Base-by-base conservation (phyloP, 164 flowering plant species). In the Protea cynaroides region DNA sequence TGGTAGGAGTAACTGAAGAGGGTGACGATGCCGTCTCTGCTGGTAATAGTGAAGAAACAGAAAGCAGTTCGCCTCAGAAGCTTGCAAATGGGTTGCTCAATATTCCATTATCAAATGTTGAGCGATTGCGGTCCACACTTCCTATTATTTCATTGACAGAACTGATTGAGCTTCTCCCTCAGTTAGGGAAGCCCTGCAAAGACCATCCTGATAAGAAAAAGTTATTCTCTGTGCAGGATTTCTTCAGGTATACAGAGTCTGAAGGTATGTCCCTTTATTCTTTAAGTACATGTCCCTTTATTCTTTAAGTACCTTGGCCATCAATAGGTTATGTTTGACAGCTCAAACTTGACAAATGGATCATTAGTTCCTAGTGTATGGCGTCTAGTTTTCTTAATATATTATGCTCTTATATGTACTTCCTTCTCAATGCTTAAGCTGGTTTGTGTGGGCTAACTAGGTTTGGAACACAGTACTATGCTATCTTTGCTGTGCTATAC, bases 71-170 rank as follows among this genome's bases (percentile, higher is more conserved):
- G 8, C 71, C 87, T 22, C 92, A 82, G 76, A 88, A 81, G 73
- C 43, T 84, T 65, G 86, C 86, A 6, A 70, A 62, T 78, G 96
- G 88, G 22, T 73, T 94, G 69, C 79, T 87, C 10, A 81, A 80
- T 62, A 88, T 89, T 74, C 99, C 99, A n/a, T 75, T 94, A 44
- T 94, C 97, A 11, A 94, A 94, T 76, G 97, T 91, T 57, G 99
- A 89, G 79, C 85, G 96, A 9, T 72, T 94, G 81, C 79, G 81
- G 69, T 80, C 93, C 22, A 83, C 91, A 22, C 64, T 94, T 36
- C 85, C 97, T 14, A 86, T 92, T 61, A 85, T 89, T 55, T 84
- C 99, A 63, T 71, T 91, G 74, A 69, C 91, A 54, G 99, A 94
- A 68, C 67, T 94, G 69, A 81, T 89, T 71, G 97, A 89, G 78